These are phyloP conservation scores for Nicotiana attenuata DNA, from an alignment of 257 asterid species.

Conservation along the genomic window DNA sequence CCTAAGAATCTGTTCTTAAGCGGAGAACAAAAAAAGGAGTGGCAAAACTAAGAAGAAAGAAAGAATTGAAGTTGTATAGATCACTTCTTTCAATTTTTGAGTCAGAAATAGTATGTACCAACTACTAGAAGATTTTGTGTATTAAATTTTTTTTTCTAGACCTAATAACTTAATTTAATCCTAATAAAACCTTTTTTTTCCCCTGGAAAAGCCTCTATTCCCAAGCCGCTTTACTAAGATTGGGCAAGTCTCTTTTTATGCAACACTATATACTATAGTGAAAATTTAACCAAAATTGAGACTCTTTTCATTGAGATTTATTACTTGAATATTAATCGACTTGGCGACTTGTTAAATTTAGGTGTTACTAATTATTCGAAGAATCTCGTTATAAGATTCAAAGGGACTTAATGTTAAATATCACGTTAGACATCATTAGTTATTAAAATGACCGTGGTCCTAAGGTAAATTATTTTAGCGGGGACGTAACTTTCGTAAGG, in stretches of 20 bases:
- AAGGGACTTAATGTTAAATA: background rate
- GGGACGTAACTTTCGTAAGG: background rate
- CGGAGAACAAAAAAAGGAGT: background rate
- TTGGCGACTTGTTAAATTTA: background rate
- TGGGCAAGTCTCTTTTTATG: background rate
- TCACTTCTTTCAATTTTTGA: background rate
- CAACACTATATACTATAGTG: background rate
- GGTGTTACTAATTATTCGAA: background rate
- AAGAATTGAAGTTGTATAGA: background rate
- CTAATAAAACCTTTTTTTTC: background rate
- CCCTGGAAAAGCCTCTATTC: background rate
- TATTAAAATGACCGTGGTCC: background rate
- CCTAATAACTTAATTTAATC: background rate
- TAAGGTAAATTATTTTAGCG: background rate
- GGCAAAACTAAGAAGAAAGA: background rate
- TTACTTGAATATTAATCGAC: background rate
- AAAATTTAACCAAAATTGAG: background rate
- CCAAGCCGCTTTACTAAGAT: background rate
- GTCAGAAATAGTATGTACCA: background rate
- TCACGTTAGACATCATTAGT: background rate
- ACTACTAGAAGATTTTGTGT: background rate
- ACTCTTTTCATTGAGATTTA: background rate
- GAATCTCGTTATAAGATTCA: too few relatives aligned
- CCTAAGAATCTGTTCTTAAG: background rate
- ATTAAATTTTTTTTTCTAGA: background rate